phyloP scores from a whole-genome alignment of 1,284 basidiomycete species.

The Ganoderma resinaceum region DNA sequence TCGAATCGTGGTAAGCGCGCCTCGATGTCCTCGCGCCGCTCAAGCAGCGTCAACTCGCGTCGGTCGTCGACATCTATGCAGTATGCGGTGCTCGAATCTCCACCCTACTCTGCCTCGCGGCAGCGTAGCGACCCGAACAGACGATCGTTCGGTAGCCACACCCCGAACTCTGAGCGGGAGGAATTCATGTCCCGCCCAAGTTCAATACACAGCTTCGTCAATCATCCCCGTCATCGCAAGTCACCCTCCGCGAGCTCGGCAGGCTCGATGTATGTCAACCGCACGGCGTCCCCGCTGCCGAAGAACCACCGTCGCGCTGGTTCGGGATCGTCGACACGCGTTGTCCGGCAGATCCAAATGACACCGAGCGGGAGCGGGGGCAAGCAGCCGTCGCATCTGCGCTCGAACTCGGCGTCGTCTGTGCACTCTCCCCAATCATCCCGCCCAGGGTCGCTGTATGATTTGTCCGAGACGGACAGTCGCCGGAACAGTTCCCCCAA shows the following conservation, averaged over 20 bases:
- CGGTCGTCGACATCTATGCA: slow-evolving; percentile 76
- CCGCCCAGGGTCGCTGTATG: slow-evolving; percentile 77
- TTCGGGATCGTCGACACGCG: slow-evolving; percentile 78
- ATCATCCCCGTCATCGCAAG: slow-evolving; percentile 66
- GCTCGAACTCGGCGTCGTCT: slow-evolving; percentile 78
- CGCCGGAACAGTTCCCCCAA: slow-evolving; percentile 61
- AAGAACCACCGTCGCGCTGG: slow-evolving; percentile 76
- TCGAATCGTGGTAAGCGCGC: slow-evolving; percentile 63
- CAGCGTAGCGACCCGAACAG: slow-evolving; percentile 56
- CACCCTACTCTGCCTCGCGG: slow-evolving; percentile 45
- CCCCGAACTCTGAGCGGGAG: slow-evolving; percentile 81
- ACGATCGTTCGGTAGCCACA: slow-evolving; percentile 74
- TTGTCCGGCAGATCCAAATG: slow-evolving; percentile 68
- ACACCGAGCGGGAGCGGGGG: slow-evolving; percentile 40
- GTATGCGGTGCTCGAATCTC: slow-evolving; percentile 63
- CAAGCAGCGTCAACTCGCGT: slow-evolving; percentile 83
- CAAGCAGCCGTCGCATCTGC: slow-evolving; percentile 53
- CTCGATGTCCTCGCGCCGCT: slow-evolving; percentile 75
- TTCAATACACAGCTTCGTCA: slow-evolving; percentile 73
- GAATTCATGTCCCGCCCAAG: slow-evolving; percentile 77
- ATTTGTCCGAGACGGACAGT: slow-evolving; percentile 70
- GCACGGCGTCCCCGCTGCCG: slow-evolving; percentile 71
- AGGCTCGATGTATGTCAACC: slow-evolving; percentile 64
- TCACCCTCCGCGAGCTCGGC: slow-evolving; percentile 78
- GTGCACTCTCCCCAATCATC: slow-evolving; percentile 75